These are phyloP conservation scores for Cymbidium sinense DNA, from an alignment of 106 monocot species.

Conservation along the genomic window DNA sequence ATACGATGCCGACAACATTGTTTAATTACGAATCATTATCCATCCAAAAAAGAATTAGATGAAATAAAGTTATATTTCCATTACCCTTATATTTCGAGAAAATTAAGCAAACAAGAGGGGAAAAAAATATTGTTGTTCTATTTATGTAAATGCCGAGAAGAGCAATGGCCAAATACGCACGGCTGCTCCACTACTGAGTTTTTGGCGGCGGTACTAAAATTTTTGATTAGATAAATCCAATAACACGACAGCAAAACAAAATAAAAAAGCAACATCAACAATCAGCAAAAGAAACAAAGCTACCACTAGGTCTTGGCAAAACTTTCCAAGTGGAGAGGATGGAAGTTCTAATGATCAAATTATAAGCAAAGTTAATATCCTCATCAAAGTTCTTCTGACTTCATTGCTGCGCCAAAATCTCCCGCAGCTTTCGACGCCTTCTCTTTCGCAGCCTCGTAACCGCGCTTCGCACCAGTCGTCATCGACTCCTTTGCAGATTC, in stretches of 20 bases:
- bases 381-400: constrained; percentile 6
- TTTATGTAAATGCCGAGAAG: no score
- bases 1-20: no score
- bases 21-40: no score
- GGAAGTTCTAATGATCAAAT: background rate
- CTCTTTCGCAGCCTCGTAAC: constrained; percentile 20
- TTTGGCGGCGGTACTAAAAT: no score
- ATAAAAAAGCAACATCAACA: background rate
- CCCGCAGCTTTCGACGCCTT: constrained; percentile 18
- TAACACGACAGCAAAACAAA: background rate
- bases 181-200: no score
- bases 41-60: no score
- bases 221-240: no score
- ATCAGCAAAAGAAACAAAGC: background rate
- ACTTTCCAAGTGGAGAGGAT: background rate
- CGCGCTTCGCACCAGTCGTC: constrained; percentile 7
- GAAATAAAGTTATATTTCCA: no score
- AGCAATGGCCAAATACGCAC: no score
- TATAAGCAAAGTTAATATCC: background rate
- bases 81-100: no score
- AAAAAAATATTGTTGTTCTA: no score
- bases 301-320: constrained; percentile 5
- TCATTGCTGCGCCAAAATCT: constrained; percentile 6
- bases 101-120: no score
- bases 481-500: constrained; percentile 12